These are phyloP conservation scores for Trichoderma erinaceum DNA, from an alignment of 495 filamentous ascomycete species.

Conservation along the genomic window DNA sequence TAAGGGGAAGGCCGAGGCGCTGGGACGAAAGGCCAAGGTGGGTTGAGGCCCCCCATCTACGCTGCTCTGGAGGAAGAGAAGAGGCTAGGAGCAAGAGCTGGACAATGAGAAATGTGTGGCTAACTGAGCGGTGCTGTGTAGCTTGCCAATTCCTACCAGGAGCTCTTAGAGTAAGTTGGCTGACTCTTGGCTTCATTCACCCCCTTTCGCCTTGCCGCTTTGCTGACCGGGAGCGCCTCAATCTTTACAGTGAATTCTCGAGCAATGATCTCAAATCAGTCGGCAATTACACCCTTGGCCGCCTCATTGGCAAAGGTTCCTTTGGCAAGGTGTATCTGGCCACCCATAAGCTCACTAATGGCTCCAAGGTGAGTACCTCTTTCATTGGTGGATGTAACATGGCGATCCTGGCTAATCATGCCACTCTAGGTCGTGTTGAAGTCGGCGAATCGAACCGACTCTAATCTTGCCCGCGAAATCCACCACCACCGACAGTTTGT, in stretches of 20 bases:
- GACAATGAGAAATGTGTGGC: conserved; percentile 17
- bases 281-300: conserved; percentile 88
- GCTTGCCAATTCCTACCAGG: conserved; percentile 95
- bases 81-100: not conserved
- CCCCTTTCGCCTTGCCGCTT: not conserved
- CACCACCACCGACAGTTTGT: conserved; percentile 97
- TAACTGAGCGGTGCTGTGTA: conserved; percentile 35
- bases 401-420: conserved; percentile 5
- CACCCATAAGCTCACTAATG: conserved; percentile 95
- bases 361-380: conserved; percentile 70
- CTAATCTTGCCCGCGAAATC: conserved; percentile 93
- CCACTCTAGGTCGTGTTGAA: conserved; percentile 81
- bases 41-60: conserved; percentile 22
- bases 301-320: conserved; percentile 91
- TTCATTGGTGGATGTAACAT: not conserved
- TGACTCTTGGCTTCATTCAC: not conserved
- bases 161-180: conserved; percentile 77
- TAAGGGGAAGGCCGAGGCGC: conserved; percentile 78
- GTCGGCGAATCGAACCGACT: conserved; percentile 91
- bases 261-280: conserved; percentile 84
- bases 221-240: conserved; percentile 21
- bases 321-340: conserved; percentile 98
- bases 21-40: conserved; percentile 92
- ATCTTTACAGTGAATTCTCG: conserved; percentile 73
- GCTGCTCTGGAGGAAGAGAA: not conserved